Conservation (phyloP, 2,329 filamentous ascomycete genomes). For the Trichoderma atrobrunneum region DNA sequence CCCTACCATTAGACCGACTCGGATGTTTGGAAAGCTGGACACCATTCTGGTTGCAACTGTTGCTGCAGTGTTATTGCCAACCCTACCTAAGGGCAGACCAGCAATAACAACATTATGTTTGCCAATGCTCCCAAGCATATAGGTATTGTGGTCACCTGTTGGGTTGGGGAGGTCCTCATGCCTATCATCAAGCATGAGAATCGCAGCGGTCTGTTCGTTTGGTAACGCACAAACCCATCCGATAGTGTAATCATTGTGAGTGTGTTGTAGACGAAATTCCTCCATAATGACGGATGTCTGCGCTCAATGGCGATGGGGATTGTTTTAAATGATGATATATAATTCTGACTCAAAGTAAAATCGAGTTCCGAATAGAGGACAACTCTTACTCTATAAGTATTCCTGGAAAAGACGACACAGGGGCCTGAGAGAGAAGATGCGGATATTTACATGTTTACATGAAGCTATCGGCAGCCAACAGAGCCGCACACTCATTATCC, state of each 20-base stretch:
- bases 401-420: neutral
- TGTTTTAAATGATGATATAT: neutral
- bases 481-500: neutral
- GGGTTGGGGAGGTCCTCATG: neutral
- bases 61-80: constrained; percentile 31
- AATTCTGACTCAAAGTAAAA: neutral
- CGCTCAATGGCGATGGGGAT: neutral
- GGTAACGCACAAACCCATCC: constrained; percentile 28
- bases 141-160: constrained; percentile 22
- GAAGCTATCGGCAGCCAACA: neutral
- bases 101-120: constrained; percentile 34
- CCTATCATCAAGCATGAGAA: constrained; percentile 24
- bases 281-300: neutral
- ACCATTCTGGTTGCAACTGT: constrained; percentile 32
- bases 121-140: constrained; percentile 28
- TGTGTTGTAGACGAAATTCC: neutral
- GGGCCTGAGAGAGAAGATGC: neutral
- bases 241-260: constrained; percentile 23
- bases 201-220: constrained; percentile 24
- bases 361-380: neutral
- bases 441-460: neutral
- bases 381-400: neutral
- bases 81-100: constrained; percentile 30
- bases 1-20: constrained; percentile 23
- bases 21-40: constrained; percentile 30